These are phyloP conservation scores for Fonsecaea monophora DNA, from an alignment of 2,329 filamentous ascomycete genomes.

Conservation along the genomic window DNA sequence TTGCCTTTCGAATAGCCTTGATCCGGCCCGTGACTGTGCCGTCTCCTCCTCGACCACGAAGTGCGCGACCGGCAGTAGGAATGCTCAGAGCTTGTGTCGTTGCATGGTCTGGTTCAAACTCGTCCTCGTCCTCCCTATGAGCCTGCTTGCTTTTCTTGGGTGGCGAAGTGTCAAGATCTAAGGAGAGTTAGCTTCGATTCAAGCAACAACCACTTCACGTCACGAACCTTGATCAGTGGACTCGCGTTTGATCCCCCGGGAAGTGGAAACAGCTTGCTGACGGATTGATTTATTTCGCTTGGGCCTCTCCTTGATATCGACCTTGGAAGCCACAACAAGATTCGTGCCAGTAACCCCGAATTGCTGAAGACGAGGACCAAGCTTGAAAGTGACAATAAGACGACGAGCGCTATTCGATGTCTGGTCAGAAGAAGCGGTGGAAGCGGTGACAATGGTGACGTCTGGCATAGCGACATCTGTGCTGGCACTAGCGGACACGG, in stretches of 20 bases:
- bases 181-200: not conserved
- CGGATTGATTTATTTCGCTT: not conserved
- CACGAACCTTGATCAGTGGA: conserved; percentile 7
- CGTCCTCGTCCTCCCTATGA: not conserved
- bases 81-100: not conserved
- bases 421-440: not conserved
- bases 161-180: not conserved
- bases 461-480: not conserved
- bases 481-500: not conserved
- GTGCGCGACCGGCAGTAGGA: not conserved
- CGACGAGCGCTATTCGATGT: not conserved
- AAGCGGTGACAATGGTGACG: not conserved
- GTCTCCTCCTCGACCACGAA: conserved; percentile 9
- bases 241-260: not conserved
- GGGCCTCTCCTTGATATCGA: not conserved
- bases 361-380: not conserved
- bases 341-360: not conserved
- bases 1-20: not conserved
- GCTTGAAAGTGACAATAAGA: not conserved
- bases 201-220: not conserved
- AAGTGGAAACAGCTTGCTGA: not conserved
- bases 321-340: not conserved
- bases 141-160: conserved; percentile 6
- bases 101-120: not conserved
- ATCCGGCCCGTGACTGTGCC: conserved; percentile 8